Evolutionary conservation across 805 yeast genomes (phyloP), one percentile per base, ranked within the genome.

Genomic region (Wickerhamiella sorbophila): DNA sequence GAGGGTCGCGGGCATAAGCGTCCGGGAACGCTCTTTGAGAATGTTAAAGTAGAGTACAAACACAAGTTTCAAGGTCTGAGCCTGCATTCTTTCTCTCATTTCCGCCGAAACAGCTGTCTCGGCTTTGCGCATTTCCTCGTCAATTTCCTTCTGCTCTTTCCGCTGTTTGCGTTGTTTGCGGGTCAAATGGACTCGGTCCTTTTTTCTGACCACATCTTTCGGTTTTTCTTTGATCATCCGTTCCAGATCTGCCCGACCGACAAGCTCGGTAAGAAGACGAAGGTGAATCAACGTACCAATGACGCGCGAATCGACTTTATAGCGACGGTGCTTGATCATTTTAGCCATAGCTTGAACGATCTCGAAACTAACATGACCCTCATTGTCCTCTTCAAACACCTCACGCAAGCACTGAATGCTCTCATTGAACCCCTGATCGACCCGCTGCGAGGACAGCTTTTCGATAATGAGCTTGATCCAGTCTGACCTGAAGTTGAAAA

Each of bases 101-200:
- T 87, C 91, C 4, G 77, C 78, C 2, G 94, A 79, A 3, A 91
- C 79, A 1, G 87, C 80, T 47, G 76, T 79, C 58, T 91, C 95
- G 5, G 97, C 97, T 48, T 67, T 71, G 49, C 78, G 70, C 75
- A 86, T 67, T 62, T 91, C 98, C 54, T 82, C 84, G 47, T 88
- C 97, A 45, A 91, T 88, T 50, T 70, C 75, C 52, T 80, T 82
- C 53, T 79, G 68, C 56, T 88, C 97, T 58, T 87, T 87, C 48
- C 94, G 72, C 16, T 75, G 79, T 54, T 91, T 91, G 52, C 82
- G 71, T 61, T 88, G 88, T 60, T 81, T 81, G 58, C 88, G 88
- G n/a, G 94, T 77, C 39, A 88, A 63, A 65, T 87, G 94, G 3
- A 84, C 85, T 51, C 95, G 70, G 58, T 91, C 94, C 59, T 86